Percentiles rank a stretch among this genome's conserved stretches.
phyloP scores from a whole-genome alignment of 495 filamentous ascomycete genomes.

The Diplogelasinospora grovesii region DNA sequence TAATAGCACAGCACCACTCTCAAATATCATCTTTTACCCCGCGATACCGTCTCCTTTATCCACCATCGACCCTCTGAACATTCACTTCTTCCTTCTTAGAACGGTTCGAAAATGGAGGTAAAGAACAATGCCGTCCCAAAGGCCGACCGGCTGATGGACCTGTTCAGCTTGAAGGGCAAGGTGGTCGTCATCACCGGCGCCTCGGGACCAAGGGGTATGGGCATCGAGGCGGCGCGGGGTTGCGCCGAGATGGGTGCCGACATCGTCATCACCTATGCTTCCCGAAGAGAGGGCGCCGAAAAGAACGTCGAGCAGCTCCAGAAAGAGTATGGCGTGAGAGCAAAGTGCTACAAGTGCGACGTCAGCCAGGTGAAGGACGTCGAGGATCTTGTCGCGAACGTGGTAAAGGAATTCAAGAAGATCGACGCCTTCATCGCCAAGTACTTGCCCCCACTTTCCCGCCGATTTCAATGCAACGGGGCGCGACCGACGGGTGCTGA shows the following conservation, averaged over 20 bases:
- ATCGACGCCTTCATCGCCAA: conserved; percentile 43
- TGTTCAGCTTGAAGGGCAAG: conserved; percentile 48
- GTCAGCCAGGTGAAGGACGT: conserved; percentile 53
- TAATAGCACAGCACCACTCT: too few relatives aligned
- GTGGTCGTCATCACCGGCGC: conserved; percentile 49
- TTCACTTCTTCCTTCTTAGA: too few relatives aligned
- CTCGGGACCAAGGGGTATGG: conserved; percentile 46
- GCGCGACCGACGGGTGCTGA: conserved; percentile 29
- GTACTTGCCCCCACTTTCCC: conserved; percentile 24
- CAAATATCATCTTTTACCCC: too few relatives aligned
- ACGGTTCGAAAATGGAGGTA: conserved; percentile 5
- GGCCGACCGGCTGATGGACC: conserved; percentile 28
- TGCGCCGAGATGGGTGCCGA: conserved; percentile 47
- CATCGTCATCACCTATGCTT: conserved; percentile 42
- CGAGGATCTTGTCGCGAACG: conserved; percentile 46
- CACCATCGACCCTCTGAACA: too few relatives aligned
- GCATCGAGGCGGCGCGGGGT: conserved; percentile 40
- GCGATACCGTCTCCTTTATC: too few relatives aligned
- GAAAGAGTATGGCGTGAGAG: conserved; percentile 47
- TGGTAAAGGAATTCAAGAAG: conserved; percentile 50
- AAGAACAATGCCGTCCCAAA: conserved; percentile 21
- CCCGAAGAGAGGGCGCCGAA: conserved; percentile 45
- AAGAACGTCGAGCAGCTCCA: conserved; percentile 50
- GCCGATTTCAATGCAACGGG: neutral
- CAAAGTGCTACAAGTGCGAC: conserved; percentile 59